Percentiles rank a stretch among this genome's conserved stretches.
phyloP scores from a whole-genome alignment of 1,284 basidiomycete genomes.

The Rhodotorula mucilaginosa region DNA sequence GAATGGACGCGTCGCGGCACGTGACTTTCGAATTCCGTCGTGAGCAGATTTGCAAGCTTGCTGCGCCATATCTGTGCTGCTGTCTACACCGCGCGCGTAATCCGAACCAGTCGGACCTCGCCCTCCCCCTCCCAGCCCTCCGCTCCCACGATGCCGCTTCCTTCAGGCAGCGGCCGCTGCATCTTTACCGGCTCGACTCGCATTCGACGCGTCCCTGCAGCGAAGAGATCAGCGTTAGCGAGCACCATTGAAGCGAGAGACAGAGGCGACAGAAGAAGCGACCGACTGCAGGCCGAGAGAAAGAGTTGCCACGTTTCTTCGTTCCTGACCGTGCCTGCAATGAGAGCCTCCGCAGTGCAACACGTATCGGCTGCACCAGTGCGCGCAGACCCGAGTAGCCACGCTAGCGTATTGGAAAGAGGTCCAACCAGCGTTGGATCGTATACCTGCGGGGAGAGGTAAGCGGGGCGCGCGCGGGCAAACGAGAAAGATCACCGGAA shows the following conservation, averaged over 20 bases:
- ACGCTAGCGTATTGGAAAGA: constrained; percentile 21
- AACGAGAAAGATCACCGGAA: neutral
- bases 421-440: constrained; percentile 21
- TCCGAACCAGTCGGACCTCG: constrained; percentile 26
- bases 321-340: constrained; percentile 37
- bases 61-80: neutral
- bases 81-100: neutral
- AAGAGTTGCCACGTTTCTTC: constrained; percentile 31
- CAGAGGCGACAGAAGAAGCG: neutral
- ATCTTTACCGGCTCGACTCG: constrained; percentile 14
- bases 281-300: constrained; percentile 25
- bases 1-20: neutral
- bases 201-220: constrained; percentile 6
- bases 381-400: constrained; percentile 8
- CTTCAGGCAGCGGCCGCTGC: neutral
- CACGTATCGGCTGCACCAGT: neutral
- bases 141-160: constrained; percentile 34
- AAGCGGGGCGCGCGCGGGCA: neutral
- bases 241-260: neutral
- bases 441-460: constrained; percentile 27
- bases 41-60: neutral
- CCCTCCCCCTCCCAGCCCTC: constrained; percentile 39
- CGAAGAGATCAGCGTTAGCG: neutral
- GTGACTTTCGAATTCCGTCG: too few species aligned
- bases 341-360: constrained; percentile 12